Base-by-base conservation (phyloP, 768 basidiomycete genomes). In the Leucocoprinus leucothites region DNA sequence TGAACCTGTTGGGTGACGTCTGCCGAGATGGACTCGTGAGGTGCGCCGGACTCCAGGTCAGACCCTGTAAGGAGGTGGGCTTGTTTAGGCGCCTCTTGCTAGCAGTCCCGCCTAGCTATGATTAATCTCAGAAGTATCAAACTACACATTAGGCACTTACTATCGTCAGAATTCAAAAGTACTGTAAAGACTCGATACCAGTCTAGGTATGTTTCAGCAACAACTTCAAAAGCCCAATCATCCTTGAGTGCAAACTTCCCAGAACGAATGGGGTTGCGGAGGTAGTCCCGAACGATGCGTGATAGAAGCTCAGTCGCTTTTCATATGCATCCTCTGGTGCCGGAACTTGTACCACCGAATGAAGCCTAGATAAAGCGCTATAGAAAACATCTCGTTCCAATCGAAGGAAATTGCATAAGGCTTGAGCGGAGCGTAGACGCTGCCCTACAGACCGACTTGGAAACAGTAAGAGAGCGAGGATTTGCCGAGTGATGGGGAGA, bases 211-310 rank as follows among this genome's bases (percentile, higher is more conserved):
- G 24, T 26, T 41, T 51, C 42, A 1, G 38, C 24, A 26, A 51
- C 9, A 41, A 25, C 49, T 3, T 7, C 13, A 3, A 18, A 16
- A 24, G 13, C 25, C 21, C 18, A 8, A 14, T 36, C 3, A 4
- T 3, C 25, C 3, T 44, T n/a, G 4, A 46, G 16, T 2, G 19
- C 19, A n/a, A 45, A 53, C 19, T 25, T 36, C 2, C 52, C 34
- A 7, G 52, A 46, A 19, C 44, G 51, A 18, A 3, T 52, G 13
- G 41, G 16, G 25, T 34, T 22, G 3, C 11, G 36, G 5, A 52
- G 51, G n/a, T 19, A 52, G 18, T 44, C 51, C 28, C 34, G 6
- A 52, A 52, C 16, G 51, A 52, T 2, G 42, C 25, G 22, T 52
- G 51, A 52, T 52, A 28, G 9, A 52, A 43, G 8, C n/a, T 8